Evolutionary conservation across 108 stramenopile genomes (phyloP).

Genomic region (Nitzschia palea): DNA sequence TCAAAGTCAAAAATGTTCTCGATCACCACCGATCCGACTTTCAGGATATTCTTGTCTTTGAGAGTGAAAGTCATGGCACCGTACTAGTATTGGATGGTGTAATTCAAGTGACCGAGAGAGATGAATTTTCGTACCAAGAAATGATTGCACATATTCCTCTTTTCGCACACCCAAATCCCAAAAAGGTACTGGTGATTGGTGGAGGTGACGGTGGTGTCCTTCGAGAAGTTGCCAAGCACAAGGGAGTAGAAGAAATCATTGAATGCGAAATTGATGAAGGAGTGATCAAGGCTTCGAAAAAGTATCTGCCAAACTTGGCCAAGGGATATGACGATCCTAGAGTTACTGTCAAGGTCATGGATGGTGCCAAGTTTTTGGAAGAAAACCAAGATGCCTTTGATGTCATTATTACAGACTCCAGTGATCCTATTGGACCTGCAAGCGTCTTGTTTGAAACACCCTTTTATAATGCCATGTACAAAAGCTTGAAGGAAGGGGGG

Average conservation of each 20-base stretch:
- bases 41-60: slow-evolving; percentile 97
- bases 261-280: slow-evolving; percentile 96
- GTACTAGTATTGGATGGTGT: slow-evolving; percentile 98
- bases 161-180: slow-evolving; percentile 89
- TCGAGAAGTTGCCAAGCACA: slow-evolving; percentile 79
- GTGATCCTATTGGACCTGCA: slow-evolving; percentile 94
- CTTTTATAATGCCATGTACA: slow-evolving; percentile 91
- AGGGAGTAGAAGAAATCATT: slow-evolving; percentile 82
- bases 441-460: slow-evolving; percentile 93
- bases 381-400: slow-evolving; percentile 79
- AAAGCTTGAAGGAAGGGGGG: slow-evolving; percentile 86
- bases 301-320: slow-evolving; percentile 83
- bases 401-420: slow-evolving; percentile 89
- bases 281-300: slow-evolving; percentile 81
- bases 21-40: slow-evolving; percentile 77
- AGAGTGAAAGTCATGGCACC: slow-evolving; percentile 87
- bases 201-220: slow-evolving; percentile 98
- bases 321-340: slow-evolving; percentile 91
- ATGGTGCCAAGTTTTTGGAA: slow-evolving; percentile 86
- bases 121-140: slow-evolving; percentile 97
- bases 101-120: slow-evolving; percentile 95
- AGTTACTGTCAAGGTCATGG: slow-evolving; percentile 85
- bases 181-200: slow-evolving; percentile 93
- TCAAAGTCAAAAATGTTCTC: slow-evolving; percentile 79
- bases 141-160: slow-evolving; percentile 97